Evolutionary conservation across 2,329 filamentous ascomycete genomes (phyloP).

Genomic region (Cladosporium sp.): DNA sequence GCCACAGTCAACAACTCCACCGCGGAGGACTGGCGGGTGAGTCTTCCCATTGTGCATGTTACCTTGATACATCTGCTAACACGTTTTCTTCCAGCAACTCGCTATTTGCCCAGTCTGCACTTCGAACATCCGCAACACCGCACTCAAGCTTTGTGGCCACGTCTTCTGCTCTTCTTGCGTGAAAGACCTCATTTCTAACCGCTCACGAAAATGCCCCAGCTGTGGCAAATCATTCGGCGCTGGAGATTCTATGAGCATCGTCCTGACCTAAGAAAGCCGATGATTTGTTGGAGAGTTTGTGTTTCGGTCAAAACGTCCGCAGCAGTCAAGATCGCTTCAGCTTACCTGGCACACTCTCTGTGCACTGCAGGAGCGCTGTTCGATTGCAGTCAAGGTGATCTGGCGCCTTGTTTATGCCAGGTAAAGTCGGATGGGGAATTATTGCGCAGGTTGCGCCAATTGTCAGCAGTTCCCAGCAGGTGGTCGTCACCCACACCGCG

Average conservation of each 20-base stretch:
- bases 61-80: slow-evolving; percentile 1
- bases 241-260: slow-evolving; percentile 76
- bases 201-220: slow-evolving; percentile 92
- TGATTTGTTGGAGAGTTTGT: background rate
- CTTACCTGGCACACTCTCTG: no score
- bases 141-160: slow-evolving; percentile 91
- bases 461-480: background rate
- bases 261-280: slow-evolving; percentile 33
- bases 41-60: background rate
- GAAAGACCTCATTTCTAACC: slow-evolving; percentile 82
- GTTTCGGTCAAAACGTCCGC: no score
- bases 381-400: background rate
- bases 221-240: slow-evolving; percentile 91
- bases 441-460: background rate
- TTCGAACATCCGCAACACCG: slow-evolving; percentile 90
- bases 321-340: background rate
- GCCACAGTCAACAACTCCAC: slow-evolving; percentile 65
- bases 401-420: background rate
- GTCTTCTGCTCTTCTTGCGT: slow-evolving; percentile 91
- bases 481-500: background rate
- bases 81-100: slow-evolving; percentile 57
- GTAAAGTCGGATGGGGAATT: background rate
- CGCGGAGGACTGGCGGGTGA: slow-evolving; percentile 72
- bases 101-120: slow-evolving; percentile 91
- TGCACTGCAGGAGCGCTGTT: background rate